These are phyloP conservation scores for Pleurotus eryngii DNA, from an alignment of 768 basidiomycete genomes.

Conservation along the genomic window DNA sequence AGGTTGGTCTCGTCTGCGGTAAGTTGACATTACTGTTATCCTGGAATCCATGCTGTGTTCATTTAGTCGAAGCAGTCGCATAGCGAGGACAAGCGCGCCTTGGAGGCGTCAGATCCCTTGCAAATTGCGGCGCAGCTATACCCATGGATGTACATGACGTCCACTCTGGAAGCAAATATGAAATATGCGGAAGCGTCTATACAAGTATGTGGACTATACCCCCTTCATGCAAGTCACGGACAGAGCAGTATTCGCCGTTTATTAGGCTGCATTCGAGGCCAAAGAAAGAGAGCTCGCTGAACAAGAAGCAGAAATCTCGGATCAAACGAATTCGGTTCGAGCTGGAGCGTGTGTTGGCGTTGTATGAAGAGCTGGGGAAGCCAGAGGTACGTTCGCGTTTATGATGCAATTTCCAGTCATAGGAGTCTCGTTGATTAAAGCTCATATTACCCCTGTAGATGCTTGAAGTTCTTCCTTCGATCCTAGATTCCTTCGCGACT, in stretches of 20 bases:
- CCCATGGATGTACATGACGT: slow-evolving; percentile 60
- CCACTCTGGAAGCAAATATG: slow-evolving; percentile 51
- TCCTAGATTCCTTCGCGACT: slow-evolving; percentile 46
- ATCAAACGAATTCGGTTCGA: slow-evolving; percentile 39
- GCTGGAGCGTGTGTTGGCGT: slow-evolving; percentile 38
- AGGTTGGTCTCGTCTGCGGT: too few relatives aligned
- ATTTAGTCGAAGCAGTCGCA: neutral
- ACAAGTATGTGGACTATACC: slow-evolving; percentile 20
- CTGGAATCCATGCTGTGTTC: too few relatives aligned
- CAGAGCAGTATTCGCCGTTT: neutral
- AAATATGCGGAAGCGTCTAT: slow-evolving; percentile 34
- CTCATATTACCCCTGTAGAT: slow-evolving; percentile 25
- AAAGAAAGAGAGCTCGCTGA: slow-evolving; percentile 28
- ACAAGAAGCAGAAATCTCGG: slow-evolving; percentile 40
- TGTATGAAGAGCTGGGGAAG: slow-evolving; percentile 43
- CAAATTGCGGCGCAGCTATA: slow-evolving; percentile 51
- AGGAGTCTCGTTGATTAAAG: neutral
- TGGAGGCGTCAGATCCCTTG: slow-evolving; percentile 30
- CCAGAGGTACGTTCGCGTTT: slow-evolving; percentile 24
- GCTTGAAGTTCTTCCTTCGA: slow-evolving; percentile 37
- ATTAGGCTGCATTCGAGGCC: slow-evolving; percentile 34
- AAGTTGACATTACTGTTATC: neutral
- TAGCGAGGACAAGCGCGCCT: too few relatives aligned
- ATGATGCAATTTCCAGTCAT: neutral
- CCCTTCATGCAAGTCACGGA: neutral